phyloP scores from a whole-genome alignment of 345 rosid genomes.

The Tarenaya hassleriana region DNA sequence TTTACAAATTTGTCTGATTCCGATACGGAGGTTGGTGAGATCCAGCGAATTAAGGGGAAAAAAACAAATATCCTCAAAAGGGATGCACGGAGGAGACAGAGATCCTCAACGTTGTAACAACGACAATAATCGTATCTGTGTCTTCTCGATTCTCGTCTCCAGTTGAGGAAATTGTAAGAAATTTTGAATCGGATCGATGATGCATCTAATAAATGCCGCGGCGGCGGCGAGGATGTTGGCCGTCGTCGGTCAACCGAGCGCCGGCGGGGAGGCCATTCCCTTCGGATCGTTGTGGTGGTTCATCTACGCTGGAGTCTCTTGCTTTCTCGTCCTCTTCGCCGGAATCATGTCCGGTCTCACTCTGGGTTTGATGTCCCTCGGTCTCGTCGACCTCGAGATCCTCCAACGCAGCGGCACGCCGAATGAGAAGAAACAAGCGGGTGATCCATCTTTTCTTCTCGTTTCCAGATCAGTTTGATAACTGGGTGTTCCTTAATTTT shows the following conservation, averaged over 20 bases:
- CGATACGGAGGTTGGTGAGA: slow-evolving; percentile 12
- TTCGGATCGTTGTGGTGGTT: slow-evolving; percentile 59
- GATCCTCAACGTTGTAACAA: neutral
- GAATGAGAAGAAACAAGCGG: slow-evolving; percentile 87
- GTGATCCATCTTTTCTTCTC: slow-evolving; percentile 26
- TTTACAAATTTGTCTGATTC: neutral
- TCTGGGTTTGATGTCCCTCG: slow-evolving; percentile 94
- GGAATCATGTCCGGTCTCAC: slow-evolving; percentile 98
- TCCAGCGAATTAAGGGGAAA: slow-evolving; percentile 9
- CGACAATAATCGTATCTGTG: neutral
- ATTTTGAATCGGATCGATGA: slow-evolving; percentile 23
- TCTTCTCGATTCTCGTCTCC: neutral
- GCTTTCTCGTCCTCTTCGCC: slow-evolving; percentile 85
- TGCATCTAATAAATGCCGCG: slow-evolving; percentile 61
- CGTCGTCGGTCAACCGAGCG: slow-evolving; percentile 27
- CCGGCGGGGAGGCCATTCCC: slow-evolving; percentile 36
- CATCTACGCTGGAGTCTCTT: slow-evolving; percentile 62
- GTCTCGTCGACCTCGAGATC: slow-evolving; percentile 90
- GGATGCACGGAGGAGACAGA: slow-evolving; percentile 10
- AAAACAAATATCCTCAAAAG: neutral
- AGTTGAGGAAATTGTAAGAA: neutral
- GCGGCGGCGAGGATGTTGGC: slow-evolving; percentile 56
- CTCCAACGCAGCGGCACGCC: slow-evolving; percentile 89
- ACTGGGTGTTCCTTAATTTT: neutral
- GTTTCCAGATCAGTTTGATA: neutral